phyloP scores from a whole-genome alignment of 2,329 filamentous ascomycete species.

The Clarireedia monteithiana region DNA sequence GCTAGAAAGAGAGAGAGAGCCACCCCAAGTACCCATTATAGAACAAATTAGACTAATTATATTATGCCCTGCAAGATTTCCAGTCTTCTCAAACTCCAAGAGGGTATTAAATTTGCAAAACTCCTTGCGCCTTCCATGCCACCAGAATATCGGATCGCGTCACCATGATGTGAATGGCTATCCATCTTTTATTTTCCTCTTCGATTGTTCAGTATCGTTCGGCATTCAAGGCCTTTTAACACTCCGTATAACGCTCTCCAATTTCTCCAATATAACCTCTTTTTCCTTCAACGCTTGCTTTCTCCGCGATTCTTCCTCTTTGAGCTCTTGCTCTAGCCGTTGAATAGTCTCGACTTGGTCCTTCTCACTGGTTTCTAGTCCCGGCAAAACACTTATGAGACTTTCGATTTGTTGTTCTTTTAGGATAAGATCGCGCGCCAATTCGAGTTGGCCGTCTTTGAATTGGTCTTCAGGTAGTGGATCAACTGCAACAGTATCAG shows the following conservation, averaged over 20 bases:
- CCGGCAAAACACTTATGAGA: constrained; percentile 66
- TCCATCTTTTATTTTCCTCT: too few species aligned
- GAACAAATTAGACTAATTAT: not conserved
- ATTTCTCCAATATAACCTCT: constrained; percentile 49
- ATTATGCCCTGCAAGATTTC: not conserved
- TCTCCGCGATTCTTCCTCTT: constrained; percentile 53
- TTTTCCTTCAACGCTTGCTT: constrained; percentile 57
- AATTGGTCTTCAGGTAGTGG: constrained; percentile 58
- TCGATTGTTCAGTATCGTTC: not conserved
- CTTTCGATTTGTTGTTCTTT: constrained; percentile 80
- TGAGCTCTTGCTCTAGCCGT: constrained; percentile 58
- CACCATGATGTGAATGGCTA: too few species aligned
- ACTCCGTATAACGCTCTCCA: constrained; percentile 54
- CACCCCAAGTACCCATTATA: not conserved
- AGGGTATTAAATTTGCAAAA: not conserved
- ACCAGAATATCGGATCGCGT: too few species aligned
- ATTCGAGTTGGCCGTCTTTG: constrained; percentile 58
- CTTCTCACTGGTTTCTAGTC: constrained; percentile 68
- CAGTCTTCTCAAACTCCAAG: not conserved
- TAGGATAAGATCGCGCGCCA: constrained; percentile 67
- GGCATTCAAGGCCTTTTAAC: constrained; percentile 46
- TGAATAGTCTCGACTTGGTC: constrained; percentile 64
- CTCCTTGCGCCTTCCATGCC: not conserved
- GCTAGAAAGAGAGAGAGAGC: not conserved
- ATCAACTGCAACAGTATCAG: constrained; percentile 39